Base-by-base conservation (phyloP, 192 early-diverging fungal genomes). In the Umbelopsis isabellina region DNA sequence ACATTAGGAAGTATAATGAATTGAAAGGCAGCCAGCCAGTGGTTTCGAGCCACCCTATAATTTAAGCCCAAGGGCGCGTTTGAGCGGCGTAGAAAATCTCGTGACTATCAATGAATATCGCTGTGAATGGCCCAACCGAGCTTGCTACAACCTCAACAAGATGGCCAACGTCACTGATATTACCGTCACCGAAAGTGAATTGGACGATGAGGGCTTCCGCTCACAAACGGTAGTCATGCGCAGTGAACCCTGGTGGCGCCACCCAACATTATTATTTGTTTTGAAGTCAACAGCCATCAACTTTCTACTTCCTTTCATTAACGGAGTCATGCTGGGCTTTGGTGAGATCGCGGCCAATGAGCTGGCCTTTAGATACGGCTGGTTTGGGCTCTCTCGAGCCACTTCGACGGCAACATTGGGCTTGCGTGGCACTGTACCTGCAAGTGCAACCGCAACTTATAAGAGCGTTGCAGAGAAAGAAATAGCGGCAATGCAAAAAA, bases 301-400 rank as follows among this genome's bases (percentile, higher is more conserved):
- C 66, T 85, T 88, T 70, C 8, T 88, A 18, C 67, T 88, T 6
- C 86, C 86, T 9, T 88, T 88, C 58, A 74, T 88, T 70, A 85
- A 84, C 69, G 86, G 86, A 49, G 78, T 88, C 22, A 86, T 88
- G 78, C 66, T 86, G n/a, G 92, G 92, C 4, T 88, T 93, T 81
- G 92, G 92, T 55, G 92, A 93, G 78, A 93, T 93, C 46, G 88
- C 89, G 71, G 92, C 92, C 58, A 91, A 93, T 76, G 92, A 93
- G 73, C 67, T 90, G 25, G 82, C 89, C 35, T 92, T 86, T 71
- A 83, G 85, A 22, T 90, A 86, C 85, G 92, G 92, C 8, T 93
- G 92, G 92, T 80, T 80, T 71, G 79, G 75, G 4, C 68, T 69
- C 49, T 64, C 61, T 25, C 55, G 76, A 45, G 37, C 58, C 27